Conservation (phyloP, 2,329 filamentous ascomycete genomes). For the Parastagonospora nodorum region DNA sequence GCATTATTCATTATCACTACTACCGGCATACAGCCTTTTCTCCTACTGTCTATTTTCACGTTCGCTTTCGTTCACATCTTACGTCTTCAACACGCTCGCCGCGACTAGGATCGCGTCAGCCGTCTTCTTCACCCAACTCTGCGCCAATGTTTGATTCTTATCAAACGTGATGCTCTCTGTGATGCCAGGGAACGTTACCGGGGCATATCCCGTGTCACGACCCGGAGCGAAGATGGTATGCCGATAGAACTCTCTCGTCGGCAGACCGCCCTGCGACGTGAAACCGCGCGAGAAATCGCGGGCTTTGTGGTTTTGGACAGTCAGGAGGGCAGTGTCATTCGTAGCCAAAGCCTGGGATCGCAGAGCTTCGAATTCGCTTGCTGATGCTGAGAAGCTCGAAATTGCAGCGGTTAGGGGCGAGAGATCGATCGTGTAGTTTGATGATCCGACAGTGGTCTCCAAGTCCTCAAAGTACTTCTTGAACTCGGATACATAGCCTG, state of each 20-base stretch:
- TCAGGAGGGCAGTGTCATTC: slow-evolving; percentile 35
- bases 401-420: slow-evolving; percentile 43
- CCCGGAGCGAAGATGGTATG: slow-evolving; percentile 56
- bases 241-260: slow-evolving; percentile 52
- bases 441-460: slow-evolving; percentile 32
- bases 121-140: slow-evolving; percentile 45
- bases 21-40: too few species aligned
- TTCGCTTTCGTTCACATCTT: neutral
- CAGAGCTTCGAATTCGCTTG: slow-evolving; percentile 34
- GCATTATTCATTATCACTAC: too few species aligned
- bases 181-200: slow-evolving; percentile 46
- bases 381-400: slow-evolving; percentile 39
- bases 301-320: slow-evolving; percentile 51
- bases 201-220: slow-evolving; percentile 47
- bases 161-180: slow-evolving; percentile 46
- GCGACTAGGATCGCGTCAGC: slow-evolving; percentile 38
- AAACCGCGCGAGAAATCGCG: slow-evolving; percentile 54
- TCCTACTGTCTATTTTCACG: neutral
- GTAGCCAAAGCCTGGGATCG: slow-evolving; percentile 34
- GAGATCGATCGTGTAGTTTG: slow-evolving; percentile 40
- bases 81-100: slow-evolving; percentile 41
- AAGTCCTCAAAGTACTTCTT: slow-evolving; percentile 44
- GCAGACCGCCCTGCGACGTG: slow-evolving; percentile 52
- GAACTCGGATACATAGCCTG: slow-evolving; percentile 47
- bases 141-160: slow-evolving; percentile 32